Evolutionary conservation across 116 monocot genomes (phyloP).

Genomic region (Iris pallida): DNA sequence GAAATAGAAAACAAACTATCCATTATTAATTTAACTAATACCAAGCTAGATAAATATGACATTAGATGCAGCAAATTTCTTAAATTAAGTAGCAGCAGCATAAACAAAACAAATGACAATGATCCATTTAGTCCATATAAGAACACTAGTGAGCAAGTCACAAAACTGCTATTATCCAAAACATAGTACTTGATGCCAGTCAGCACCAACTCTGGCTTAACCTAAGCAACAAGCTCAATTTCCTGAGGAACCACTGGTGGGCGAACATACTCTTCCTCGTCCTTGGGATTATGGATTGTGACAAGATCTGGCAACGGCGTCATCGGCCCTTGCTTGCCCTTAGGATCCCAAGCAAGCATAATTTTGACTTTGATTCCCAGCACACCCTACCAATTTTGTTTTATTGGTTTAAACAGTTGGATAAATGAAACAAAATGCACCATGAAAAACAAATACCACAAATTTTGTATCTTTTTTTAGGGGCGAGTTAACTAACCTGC

Average conservation of each 20-base stretch:
- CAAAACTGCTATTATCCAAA: background rate
- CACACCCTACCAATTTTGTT: conserved; percentile 30
- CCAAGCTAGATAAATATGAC: too few relatives aligned
- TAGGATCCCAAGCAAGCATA: conserved; percentile 59
- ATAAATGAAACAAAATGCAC: background rate
- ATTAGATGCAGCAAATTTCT: background rate
- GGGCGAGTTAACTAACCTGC: conserved; percentile 19
- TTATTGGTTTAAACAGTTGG: too few relatives aligned
- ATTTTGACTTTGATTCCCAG: conserved; percentile 65
- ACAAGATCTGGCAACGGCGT: conserved; percentile 49
- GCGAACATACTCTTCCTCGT: conserved; percentile 39
- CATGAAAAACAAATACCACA: background rate
- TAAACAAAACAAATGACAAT: background rate
- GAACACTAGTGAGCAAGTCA: background rate
- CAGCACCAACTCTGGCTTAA: background rate
- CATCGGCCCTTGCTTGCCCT: conserved; percentile 45
- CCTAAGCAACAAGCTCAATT: conserved; percentile 9
- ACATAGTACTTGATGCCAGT: background rate
- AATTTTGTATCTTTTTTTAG: background rate
- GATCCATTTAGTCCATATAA: background rate
- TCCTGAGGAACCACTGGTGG: conserved; percentile 16
- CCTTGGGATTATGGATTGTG: conserved; percentile 46
- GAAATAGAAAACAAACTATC: too few relatives aligned
- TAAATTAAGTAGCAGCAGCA: background rate
- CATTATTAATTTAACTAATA: too few relatives aligned